These are phyloP conservation scores for Teratosphaeriaceae sp. DNA, from an alignment of 2,329 filamentous ascomycete genomes.

Conservation along the genomic window DNA sequence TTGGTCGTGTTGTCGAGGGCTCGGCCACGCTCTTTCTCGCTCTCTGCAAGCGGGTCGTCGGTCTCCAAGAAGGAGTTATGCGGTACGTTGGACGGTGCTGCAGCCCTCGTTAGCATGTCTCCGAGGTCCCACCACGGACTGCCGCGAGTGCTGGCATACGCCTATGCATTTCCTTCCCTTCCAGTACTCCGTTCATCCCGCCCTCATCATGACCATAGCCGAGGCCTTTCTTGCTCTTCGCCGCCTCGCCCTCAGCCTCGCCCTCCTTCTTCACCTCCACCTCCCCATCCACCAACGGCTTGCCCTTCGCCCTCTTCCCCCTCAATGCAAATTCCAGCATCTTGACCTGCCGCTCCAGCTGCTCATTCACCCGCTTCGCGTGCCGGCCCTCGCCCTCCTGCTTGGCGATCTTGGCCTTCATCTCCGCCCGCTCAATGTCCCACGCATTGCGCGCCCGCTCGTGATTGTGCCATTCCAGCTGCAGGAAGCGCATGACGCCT, in stretches of 20 bases:
- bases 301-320: conserved; percentile 63
- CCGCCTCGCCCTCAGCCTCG: conserved; percentile 2
- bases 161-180: conserved; percentile 14
- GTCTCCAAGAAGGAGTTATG: conserved; percentile 48
- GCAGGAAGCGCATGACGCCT: conserved; percentile 99
- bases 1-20: conserved; percentile 57
- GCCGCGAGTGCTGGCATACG: background rate
- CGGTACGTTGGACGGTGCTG: conserved; percentile 31
- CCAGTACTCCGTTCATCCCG: conserved; percentile 26
- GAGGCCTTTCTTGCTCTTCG: conserved; percentile 16
- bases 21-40: conserved; percentile 49
- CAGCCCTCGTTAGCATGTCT: conserved; percentile 14
- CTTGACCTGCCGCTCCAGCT: conserved; percentile 80
- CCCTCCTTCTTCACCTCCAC: conserved; percentile 6
- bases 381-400: conserved; percentile 85
- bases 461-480: conserved; percentile 98
- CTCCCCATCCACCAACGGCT: conserved; percentile 14
- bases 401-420: conserved; percentile 94
- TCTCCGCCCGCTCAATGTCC: conserved; percentile 98
- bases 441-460: conserved; percentile 96
- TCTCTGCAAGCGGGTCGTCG: conserved; percentile 34
- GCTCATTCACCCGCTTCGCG: conserved; percentile 81
- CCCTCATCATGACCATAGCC: too few species aligned
- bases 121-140: background rate
- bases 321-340: conserved; percentile 85